Evolutionary conservation across 495 filamentous ascomycete species (phyloP).

Genomic region (Aspergillus bridgeri): DNA sequence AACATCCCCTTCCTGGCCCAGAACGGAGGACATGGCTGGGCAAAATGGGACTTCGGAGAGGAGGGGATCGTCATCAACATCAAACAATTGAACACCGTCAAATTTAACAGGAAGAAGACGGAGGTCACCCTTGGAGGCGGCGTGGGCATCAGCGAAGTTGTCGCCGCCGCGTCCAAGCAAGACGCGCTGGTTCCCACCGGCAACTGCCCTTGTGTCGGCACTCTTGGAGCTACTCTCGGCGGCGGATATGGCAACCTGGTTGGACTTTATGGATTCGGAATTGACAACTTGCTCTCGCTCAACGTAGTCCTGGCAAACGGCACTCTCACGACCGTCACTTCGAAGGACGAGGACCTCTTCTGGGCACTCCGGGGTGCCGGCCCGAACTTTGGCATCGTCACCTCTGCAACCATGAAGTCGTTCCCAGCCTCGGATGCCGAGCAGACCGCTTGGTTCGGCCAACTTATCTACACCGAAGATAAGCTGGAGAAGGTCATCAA

Average conservation of each 20-base stretch:
- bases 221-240: neutral
- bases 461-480: neutral
- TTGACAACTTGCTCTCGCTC: neutral
- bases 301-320: neutral
- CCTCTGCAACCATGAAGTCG: neutral
- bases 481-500: constrained; percentile 1
- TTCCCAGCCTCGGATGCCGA: neutral
- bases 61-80: constrained; percentile 1
- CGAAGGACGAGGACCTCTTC: neutral
- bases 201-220: constrained; percentile 4
- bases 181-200: constrained; percentile 1
- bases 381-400: constrained; percentile 1
- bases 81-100: neutral
- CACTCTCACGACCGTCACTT: neutral
- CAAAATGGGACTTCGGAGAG: neutral
- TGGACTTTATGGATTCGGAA: neutral
- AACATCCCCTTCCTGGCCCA: constrained; percentile 3
- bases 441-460: neutral
- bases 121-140: neutral
- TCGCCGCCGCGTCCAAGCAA: neutral
- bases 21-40: constrained; percentile 4
- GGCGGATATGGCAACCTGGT: neutral
- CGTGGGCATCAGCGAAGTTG: neutral
- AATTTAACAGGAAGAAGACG: neutral
- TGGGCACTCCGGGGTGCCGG: neutral